phyloP scores from a whole-genome alignment of 768 basidiomycete genomes.

The Kwoniella bestiolae region DNA sequence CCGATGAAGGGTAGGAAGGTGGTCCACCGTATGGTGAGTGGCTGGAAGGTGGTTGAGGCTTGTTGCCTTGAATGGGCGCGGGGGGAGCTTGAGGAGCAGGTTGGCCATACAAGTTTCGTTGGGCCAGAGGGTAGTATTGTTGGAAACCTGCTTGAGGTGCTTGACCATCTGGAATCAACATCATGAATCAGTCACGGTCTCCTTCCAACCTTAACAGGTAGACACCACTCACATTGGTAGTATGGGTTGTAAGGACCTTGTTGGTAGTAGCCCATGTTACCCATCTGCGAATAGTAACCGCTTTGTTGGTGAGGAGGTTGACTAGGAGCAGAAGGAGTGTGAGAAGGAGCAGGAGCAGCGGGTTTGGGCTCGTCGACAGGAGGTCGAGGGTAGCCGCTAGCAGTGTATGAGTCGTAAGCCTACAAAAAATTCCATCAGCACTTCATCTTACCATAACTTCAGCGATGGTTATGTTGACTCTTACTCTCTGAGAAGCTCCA shows the following conservation, averaged over 20 bases:
- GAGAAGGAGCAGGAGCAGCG: slow-evolving; percentile 35
- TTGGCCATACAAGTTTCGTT: slow-evolving; percentile 52
- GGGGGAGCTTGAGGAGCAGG: slow-evolving; percentile 44
- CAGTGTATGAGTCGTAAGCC: slow-evolving; percentile 55
- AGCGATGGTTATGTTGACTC: slow-evolving; percentile 15
- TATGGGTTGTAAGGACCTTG: slow-evolving; percentile 58
- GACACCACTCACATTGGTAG: slow-evolving; percentile 53
- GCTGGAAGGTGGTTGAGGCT: slow-evolving; percentile 37
- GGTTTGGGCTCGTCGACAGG: slow-evolving; percentile 51
- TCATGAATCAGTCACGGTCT: not conserved
- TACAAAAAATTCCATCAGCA: slow-evolving; percentile 17
- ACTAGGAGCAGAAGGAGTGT: slow-evolving; percentile 34
- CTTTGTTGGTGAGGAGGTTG: slow-evolving; percentile 50
- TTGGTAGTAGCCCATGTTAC: slow-evolving; percentile 56
- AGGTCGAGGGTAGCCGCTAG: slow-evolving; percentile 54
- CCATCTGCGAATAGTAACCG: slow-evolving; percentile 50
- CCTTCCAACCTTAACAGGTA: no score
- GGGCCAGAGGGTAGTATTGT: slow-evolving; percentile 54
- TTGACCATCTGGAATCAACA: slow-evolving; percentile 41
- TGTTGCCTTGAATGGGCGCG: slow-evolving; percentile 35
- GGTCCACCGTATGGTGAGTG: slow-evolving; percentile 54
- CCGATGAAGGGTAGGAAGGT: slow-evolving; percentile 41
- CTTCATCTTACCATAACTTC: not conserved
- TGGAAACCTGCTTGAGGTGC: slow-evolving; percentile 54
- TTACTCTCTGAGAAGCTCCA: slow-evolving; percentile 48